Evolutionary conservation across 257 asterid species (phyloP), one percentile per base, ranked within the genome.

Genomic region (Plantago elongata): DNA sequence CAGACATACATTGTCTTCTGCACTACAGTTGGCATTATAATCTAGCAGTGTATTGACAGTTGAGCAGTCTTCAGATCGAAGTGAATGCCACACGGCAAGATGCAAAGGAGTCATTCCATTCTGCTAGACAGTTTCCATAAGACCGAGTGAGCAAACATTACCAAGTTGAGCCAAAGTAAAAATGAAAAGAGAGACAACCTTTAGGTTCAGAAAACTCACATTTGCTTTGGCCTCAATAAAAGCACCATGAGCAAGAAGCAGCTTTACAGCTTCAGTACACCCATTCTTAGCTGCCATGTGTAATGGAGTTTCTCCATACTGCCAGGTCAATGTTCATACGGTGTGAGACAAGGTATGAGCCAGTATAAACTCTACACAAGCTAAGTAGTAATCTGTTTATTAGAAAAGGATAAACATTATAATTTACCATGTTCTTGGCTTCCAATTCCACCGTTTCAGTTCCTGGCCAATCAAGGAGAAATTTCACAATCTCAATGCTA

Each of bases 221-320:
- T 87, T 89, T 66, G 99, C 99, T 82, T 78, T 93, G 80, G 99
- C 94, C 82, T 87, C 99, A 40, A 83, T 61, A 72, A 73, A 57
- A 50, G 96, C 96, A 63, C 96, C 97, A 72, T 65, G 88, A 74
- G 90, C 77, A 54, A 93, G 95, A 77, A 93, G 97, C 75, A 80
- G 44, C 73, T 84, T 80, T 54, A 83, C 92, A 69, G 97, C 81
- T 73, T 89, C 96, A 67, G 83, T 87, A 63, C 96, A 87, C 60
- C 99, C 99, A 77, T 87, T 93, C 81, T 93, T 93, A 61, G 95
- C 94, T 63, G 99, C 97, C 99, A 93, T 93, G 71, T 93, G 99
- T 79, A 93, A 75, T 44, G 99, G 97, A 52, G 97, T 89, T 81
- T 93, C 99, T 55, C 99, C 99, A 62, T 93, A 89, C 99, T 93